Base-by-base conservation (phyloP, 192 early-diverging fungal genomes). In the Fimicolochytrium jonesii region DNA sequence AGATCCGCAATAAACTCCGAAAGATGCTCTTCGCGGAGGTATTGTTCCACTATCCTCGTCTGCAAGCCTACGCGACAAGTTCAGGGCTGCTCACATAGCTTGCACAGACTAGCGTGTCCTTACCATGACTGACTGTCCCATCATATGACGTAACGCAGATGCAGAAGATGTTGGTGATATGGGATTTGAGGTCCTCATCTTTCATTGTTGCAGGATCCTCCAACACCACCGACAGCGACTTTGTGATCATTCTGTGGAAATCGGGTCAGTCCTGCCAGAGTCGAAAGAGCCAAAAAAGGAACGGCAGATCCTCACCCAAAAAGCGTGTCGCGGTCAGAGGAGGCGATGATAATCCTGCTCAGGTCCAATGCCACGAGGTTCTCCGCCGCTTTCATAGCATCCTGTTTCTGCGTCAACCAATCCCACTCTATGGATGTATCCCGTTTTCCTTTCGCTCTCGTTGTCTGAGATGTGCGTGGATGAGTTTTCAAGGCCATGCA, bases 61-160 rank as follows among this genome's bases (percentile, higher is more conserved):
- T 60, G 56, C 29, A 76, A 35, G 9, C 46, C 69, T 72, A 18
- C 2, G 31, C 18, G 32, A 46, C 22, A n/a, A n/a, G n/a, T n/a
- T n/a, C n/a, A 3, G 4, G 15, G 18, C 15, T 22, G 43, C 43
- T 17, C 15, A 23, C 43, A 44, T 6, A 13, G 4, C 43, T 39
- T 39, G 30, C 30, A 5, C 30, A 6, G 6, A 50, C 7, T 11
- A 20, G 2, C 20, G 2, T 28, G 22, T 17, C 6, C 65, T 20
- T 57, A 67, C 67, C 67, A 46, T 68, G 51, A 32, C 59, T 42
- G 6, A 61, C 20, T 30, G 79, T 82, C 5, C 87, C 81, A 61
- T 93, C 88, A 66, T 92, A 91, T 42, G 84, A 77, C 44, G 86
- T 89, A 20, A 90, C 84, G 64, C 88, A 88, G 5, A 91, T 55